Conservation (phyloP, 2,329 filamentous ascomycete genomes). For the Pyrenophora seminiperda region DNA sequence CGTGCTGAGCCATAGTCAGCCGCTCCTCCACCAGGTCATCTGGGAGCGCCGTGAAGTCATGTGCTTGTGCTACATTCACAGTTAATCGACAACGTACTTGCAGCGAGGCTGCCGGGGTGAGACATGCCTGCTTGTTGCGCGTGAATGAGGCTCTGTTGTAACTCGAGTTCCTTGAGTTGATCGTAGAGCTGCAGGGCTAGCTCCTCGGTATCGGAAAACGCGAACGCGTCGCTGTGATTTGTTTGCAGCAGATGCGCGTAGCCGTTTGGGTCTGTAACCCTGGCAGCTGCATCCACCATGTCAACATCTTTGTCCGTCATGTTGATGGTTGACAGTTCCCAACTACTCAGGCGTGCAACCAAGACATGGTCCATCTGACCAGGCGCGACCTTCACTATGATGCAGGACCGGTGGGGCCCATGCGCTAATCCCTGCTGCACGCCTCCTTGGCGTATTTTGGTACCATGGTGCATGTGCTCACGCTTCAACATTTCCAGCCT, state of each 20-base stretch:
- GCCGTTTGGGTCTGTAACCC: conserved; percentile 21
- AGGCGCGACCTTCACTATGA: conserved; percentile 20
- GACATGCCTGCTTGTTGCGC: conserved; percentile 45
- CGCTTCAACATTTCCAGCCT: conserved; percentile 18
- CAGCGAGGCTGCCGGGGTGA: not conserved
- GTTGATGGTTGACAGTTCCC: conserved; percentile 5
- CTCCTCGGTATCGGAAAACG: conserved; percentile 69
- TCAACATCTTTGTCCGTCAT: conserved; percentile 33
- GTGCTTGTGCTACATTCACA: conserved; percentile 29
- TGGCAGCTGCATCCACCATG: conserved; percentile 28
- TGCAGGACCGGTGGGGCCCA: conserved; percentile 27
- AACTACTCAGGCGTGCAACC: conserved; percentile 10
- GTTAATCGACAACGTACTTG: conserved; percentile 17
- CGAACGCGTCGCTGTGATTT: conserved; percentile 54
- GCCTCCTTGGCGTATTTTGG: conserved; percentile 32
- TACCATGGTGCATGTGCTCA: conserved; percentile 31
- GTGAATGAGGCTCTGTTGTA: conserved; percentile 71
- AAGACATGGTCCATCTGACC: conserved; percentile 30
- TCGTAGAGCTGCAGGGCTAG: conserved; percentile 73
- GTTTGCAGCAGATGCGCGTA: conserved; percentile 50
- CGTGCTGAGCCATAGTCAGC: conserved; percentile 62
- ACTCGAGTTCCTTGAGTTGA: conserved; percentile 69
- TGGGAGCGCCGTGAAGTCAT: conserved; percentile 48
- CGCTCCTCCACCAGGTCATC: conserved; percentile 59
- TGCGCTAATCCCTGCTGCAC: conserved; percentile 38